Evolutionary conservation across 23 red algal genomes (phyloP), one percentile per base, ranked within the genome.

Genomic region (Agarophyton chilense): DNA sequence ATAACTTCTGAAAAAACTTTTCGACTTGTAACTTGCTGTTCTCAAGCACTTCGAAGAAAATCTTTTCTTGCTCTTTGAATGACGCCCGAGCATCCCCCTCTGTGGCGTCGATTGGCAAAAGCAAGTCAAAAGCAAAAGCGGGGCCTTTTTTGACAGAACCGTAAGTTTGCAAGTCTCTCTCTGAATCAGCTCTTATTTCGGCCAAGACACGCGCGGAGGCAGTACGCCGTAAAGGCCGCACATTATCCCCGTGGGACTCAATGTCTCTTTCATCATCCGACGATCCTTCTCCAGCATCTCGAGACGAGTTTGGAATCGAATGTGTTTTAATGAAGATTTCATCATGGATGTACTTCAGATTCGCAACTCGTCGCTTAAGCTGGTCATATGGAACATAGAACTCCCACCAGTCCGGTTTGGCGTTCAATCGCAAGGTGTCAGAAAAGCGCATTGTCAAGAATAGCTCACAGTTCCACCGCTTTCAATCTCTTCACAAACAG

Each of bases 371-470:
- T 26, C 51, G 57, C 46, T 91, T 91, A 4, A 91, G 77, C 50
- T 91, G 73, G 26, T 91, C 88, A 57, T 91, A 91, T 40, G 75
- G 75, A 52, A 91, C 77, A 40, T 91, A 91, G 41, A 70, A 91
- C 32, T 77, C 77, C 76, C 75, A 82, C 88, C 88, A 91, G 24
- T 82, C 77, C 38, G 75, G 75, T 19, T 82, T 82, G 1, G 88
- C 77, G 77, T 91, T 91, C 40, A 91, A 74, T 50, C 77, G 60
- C 4, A 91, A 38, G 18, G 88, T 82, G 16, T 91, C 76, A 19
- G 76, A 70, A 47, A 91, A 91, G 47, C 77, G 58, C 88, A 91
- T 91, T 46, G 4, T 52, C 72, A 1, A 4, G 8, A 8, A 50
- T 77, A 12, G 4, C 29, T 14, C 14, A 6, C 39, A 31, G 2